Base-by-base conservation (phyloP, 2,329 filamentous ascomycete genomes). In the Akanthomyces dipterigenus region DNA sequence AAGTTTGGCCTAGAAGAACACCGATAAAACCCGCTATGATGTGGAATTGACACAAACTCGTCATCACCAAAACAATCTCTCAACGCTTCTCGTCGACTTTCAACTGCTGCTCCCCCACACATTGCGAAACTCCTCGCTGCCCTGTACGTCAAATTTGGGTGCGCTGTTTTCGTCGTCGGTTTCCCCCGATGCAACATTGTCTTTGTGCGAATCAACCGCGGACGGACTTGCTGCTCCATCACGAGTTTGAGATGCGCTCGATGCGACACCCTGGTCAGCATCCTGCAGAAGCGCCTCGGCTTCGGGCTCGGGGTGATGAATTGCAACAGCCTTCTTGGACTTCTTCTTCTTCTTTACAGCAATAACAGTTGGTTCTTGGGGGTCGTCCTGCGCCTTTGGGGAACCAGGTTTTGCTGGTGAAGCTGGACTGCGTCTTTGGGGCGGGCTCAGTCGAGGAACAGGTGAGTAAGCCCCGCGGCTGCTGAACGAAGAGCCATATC, bases 401-500 rank as follows among this genome's bases (percentile, higher is more conserved):
- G 50, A 46, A 20, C 31, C 40, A 26, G 60, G 45, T 24, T 53
- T 45, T 26, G 69, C 61, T 28, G 66, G 56, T 28, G 66, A 67
- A 8, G 64, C 63, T 38, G 63, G 48, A 7, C 60, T 43, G 31
- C 62, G 49, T 18, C 59, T 49, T 34, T 62, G 38, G 1, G 62
- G 63, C 11, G 63, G 61, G 7, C 59, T 43, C 20, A 63, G 58
- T 38, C 57, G 57, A 24, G 48, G 54, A 18, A 66, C 68, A 28
- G 70, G 66, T 22, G 71, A 70, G 20, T 68, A 67, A 8, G 67
- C 64, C 22, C 68, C 68, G 55, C 69, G 68, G 50, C 67, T 70
- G 34, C 66, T 69, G 26, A 69, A 66, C 12, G 72, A 73, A 16
- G 76, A 76, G 60, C 67, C 64, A 62, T 87, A 89, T 64, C 88